phyloP scores from a whole-genome alignment of 2,329 filamentous ascomycete species.

The Mollisiaceae sp. region DNA sequence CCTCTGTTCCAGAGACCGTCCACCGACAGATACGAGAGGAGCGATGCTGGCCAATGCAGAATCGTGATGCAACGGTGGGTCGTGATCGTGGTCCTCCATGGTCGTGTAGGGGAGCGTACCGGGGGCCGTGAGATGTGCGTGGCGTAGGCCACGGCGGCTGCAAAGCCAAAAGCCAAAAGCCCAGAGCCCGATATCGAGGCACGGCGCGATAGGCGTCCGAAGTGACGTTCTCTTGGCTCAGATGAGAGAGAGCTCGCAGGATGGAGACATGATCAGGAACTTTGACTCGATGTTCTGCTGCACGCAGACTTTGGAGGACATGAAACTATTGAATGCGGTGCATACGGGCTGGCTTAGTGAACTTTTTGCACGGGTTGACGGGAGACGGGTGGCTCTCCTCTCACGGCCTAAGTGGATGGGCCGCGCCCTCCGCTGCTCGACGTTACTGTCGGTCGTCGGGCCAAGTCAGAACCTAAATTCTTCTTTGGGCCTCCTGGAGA shows the following conservation, averaged over 20 bases:
- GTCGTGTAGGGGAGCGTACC: too few species aligned
- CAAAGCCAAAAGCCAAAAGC: too few species aligned
- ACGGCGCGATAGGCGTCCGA: background rate
- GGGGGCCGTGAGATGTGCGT: too few species aligned
- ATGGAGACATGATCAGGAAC: background rate
- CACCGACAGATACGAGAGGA: background rate
- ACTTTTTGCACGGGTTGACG: background rate
- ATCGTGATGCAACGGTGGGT: background rate
- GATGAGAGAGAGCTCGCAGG: background rate
- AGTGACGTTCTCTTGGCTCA: background rate
- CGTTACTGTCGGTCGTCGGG: background rate
- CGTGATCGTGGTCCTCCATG: background rate
- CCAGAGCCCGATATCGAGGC: background rate
- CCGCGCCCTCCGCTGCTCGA: background rate
- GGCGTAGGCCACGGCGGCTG: too few species aligned
- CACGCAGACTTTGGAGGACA: background rate
- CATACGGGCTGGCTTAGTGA: slow-evolving; percentile 6
- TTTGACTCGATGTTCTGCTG: background rate
- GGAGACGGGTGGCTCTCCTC: background rate
- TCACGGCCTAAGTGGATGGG: background rate
- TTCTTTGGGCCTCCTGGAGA: background rate
- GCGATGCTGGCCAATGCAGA: background rate
- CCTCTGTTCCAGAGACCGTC: background rate
- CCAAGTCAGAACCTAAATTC: slow-evolving; percentile 2
- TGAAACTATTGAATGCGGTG: slow-evolving; percentile 5